Evolutionary conservation across 257 asterid species (phyloP), one percentile per base, ranked within the genome.

Genomic region (Ligustrum vulgare): DNA sequence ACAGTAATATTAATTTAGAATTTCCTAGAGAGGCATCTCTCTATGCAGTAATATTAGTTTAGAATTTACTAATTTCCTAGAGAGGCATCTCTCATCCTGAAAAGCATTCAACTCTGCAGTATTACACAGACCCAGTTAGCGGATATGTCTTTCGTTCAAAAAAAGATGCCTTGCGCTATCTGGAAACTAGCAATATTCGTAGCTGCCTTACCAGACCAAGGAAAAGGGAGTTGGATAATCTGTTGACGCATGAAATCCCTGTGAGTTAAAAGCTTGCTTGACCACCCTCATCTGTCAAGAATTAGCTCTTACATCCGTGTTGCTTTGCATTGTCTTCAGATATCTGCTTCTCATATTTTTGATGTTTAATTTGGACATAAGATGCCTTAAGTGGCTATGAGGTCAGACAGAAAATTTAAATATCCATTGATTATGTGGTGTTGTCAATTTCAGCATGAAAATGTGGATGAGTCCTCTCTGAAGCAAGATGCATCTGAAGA

Each of bases 81-180:
- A 67, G 63, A 12, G 66, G 8, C 23, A 67, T 43, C 43, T 41
- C 76, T 71, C 37, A 75, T 72, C 70, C 68, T 73, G 74, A 74
- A 78, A 77, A 56, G 43, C 75, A 31, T 71, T 56, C 63, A 60
- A 79, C 51, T 71, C 70, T 74, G 82, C 92, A 92, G 96, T 89
- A 33, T 54, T 92, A 86, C 82, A 80, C 79, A 5, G 98, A 92
- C 77, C 92, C 91, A 12, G 72, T 69, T 58, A 86, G 86, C 68
- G 93, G 93, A 70, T 90, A 86, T 66, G 78, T 69, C 35, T 89
- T 92, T 54, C 87, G 84, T 63, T 90, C 98, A 58, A 90, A 87
- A 81, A 76, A 47, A 73, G 98, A 90, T 82, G 96, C 73, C 47
- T 49, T 80, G 69, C 90, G 97, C 71, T 92, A 80, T 82, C 79